Base-by-base conservation (phyloP, 768 basidiomycete species). In the Rhodotorula kratochvilovae region DNA sequence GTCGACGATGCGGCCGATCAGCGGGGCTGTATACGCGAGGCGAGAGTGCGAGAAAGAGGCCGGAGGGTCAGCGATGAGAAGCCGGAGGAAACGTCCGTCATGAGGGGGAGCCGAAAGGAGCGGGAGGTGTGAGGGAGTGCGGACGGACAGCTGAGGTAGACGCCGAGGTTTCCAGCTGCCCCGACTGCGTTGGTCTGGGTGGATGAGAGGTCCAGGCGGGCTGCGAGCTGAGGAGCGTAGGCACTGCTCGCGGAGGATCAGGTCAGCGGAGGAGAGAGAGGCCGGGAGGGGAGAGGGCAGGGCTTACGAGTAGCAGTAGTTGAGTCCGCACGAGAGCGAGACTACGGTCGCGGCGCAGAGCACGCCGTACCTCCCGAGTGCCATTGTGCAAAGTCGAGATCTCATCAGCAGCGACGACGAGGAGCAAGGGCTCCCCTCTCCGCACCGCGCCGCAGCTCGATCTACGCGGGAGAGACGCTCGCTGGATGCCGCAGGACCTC, bases 401-500 rank as follows among this genome's bases (percentile, higher is more conserved):
- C 39, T 39, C 39, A 39, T 39, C 39, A 39, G 39, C 39, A 6
- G 39, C 39, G 8, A 13, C 39, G 39, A n/a, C n/a, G n/a, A n/a
- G n/a, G n/a, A n/a, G n/a, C n/a, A n/a, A n/a, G n/a, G n/a, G n/a
- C n/a, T n/a, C n/a, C 39, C 39, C 39, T 39, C 39, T 6, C 39
- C 39, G 39, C 13, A 6, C 39, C 39, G 39, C 39, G 39, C 39
- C 39, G 39, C 13, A 6, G 39, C 39, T 13, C 39, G 39, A 6
- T 39, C 8, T 39, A 13, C 39, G 8, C 39, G 39, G 8, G 39
- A 6, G 39, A 39, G 39, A 39, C 39, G 8, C 39, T 6, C 39
- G 8, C 39, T 58, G 56, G 25, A 72, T 67, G 70, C 59, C 60
- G 50, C 12, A 33, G 27, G 81, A 81, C 61, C 62, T 59, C 33